Percentiles rank a stretch among this genome's conserved stretches.
Evolutionary conservation across 1,284 basidiomycete species (phyloP).

Genomic region (Ceratobasidium sp.): DNA sequence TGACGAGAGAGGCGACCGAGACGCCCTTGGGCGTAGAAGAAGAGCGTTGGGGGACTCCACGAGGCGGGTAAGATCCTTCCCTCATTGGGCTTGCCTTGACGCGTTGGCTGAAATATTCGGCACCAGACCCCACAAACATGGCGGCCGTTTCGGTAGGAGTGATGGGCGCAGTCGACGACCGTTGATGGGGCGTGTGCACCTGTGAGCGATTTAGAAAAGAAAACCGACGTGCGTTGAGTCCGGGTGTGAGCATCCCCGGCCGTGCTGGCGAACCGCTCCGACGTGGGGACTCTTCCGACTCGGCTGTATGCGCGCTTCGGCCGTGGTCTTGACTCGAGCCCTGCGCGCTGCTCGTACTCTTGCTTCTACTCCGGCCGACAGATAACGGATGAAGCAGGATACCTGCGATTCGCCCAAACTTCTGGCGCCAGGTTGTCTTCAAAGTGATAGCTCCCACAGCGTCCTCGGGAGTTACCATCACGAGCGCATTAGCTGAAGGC

Average conservation of each 20-base stretch:
- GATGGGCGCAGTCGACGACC: constrained; percentile 41
- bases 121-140: neutral
- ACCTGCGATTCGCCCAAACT: constrained; percentile 28
- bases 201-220: constrained; percentile 41
- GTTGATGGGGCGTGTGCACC: constrained; percentile 38
- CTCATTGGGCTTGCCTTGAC: constrained; percentile 36
- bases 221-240: constrained; percentile 30
- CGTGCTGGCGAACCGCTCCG: constrained; percentile 44
- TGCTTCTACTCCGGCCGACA: constrained; percentile 46
- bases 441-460: constrained; percentile 72
- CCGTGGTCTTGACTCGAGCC: constrained; percentile 25
- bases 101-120: constrained; percentile 37
- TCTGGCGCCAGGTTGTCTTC: constrained; percentile 47
- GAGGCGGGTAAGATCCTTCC: constrained; percentile 45
- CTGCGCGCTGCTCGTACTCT: constrained; percentile 50
- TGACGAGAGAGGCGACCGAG: constrained; percentile 30
- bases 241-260: constrained; percentile 35
- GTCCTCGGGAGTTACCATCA: constrained; percentile 85
- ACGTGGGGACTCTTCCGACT: constrained; percentile 40
- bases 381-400: constrained; percentile 44
- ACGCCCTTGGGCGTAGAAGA: constrained; percentile 33
- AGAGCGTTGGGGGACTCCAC: constrained; percentile 15
- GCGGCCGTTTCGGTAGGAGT: constrained; percentile 39
- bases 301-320: constrained; percentile 43
- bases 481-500: constrained; percentile 69